Conservation (phyloP, 2,329 filamentous ascomycete genomes). For the Fusarium burgessii region DNA sequence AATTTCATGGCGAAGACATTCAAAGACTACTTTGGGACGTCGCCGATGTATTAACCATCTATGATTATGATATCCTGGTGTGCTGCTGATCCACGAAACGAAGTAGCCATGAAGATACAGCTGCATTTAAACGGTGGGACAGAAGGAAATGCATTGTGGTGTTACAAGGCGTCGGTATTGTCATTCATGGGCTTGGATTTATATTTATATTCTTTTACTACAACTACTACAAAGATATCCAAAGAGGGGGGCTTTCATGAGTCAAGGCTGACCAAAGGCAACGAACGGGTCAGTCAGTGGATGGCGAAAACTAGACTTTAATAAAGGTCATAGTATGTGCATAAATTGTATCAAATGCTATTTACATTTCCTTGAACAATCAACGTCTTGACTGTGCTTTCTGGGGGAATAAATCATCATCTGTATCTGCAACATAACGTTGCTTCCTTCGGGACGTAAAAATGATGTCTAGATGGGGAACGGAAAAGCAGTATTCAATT, state of each 20-base stretch:
- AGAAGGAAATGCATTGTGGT: neutral
- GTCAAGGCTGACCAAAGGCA: neutral
- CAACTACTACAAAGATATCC: constrained; percentile 20
- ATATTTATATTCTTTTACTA: neutral
- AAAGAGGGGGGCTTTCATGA: neutral
- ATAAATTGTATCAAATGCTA: constrained; percentile 11
- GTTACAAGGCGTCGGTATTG: constrained; percentile 31
- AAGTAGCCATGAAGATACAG: neutral
- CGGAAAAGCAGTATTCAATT: neutral
- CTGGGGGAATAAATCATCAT: neutral
- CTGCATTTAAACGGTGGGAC: neutral
- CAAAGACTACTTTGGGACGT: constrained; percentile 43
- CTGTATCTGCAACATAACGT: too few species aligned
- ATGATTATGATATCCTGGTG: neutral
- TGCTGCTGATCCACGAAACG: neutral
- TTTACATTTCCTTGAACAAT: neutral
- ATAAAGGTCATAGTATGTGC: neutral
- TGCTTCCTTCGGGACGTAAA: neutral
- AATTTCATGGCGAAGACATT: constrained; percentile 49
- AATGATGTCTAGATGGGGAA: neutral
- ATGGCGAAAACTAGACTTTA: constrained; percentile 3
- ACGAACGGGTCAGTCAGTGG: neutral
- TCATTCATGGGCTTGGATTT: constrained; percentile 18
- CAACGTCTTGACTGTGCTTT: neutral
- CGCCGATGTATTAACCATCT: constrained; percentile 5